phyloP scores from a whole-genome alignment of 2,329 filamentous ascomycete genomes.

The Pseudogymnoascus sp. region DNA sequence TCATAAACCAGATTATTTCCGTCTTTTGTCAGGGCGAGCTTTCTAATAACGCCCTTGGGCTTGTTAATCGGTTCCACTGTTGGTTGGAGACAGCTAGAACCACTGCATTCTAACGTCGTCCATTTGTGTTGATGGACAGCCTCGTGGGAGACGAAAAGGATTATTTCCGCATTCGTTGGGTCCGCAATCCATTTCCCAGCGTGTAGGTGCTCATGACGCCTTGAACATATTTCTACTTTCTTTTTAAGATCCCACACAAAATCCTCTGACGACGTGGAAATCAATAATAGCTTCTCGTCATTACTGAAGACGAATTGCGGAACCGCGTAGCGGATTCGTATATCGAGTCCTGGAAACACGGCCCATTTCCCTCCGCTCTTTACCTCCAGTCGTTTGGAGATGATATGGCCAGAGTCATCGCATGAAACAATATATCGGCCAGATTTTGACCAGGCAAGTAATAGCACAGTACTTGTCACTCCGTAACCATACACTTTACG shows the following conservation, averaged over 20 bases:
- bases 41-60: background rate
- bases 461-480: background rate
- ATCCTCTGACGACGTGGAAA: background rate
- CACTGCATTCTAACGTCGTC: background rate
- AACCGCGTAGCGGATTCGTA: conserved; percentile 7
- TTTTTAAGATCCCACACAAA: background rate
- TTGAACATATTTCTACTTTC: background rate
- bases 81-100: background rate
- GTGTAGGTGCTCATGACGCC: background rate
- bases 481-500: background rate
- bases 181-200: background rate
- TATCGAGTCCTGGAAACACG: conserved; percentile 14
- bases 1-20: background rate
- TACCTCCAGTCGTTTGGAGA: conserved; percentile 13
- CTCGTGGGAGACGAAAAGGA: background rate
- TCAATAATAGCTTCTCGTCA: conserved; percentile 13
- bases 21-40: background rate
- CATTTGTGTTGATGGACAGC: background rate
- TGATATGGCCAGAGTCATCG: conserved; percentile 16
- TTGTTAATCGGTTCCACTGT: background rate
- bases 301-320: conserved; percentile 14
- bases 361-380: conserved; percentile 11
- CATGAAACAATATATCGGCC: conserved; percentile 15
- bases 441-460: background rate
- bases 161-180: background rate